Conservation (phyloP, 1,139 yeast species). For the Geotrichum reessii region DNA sequence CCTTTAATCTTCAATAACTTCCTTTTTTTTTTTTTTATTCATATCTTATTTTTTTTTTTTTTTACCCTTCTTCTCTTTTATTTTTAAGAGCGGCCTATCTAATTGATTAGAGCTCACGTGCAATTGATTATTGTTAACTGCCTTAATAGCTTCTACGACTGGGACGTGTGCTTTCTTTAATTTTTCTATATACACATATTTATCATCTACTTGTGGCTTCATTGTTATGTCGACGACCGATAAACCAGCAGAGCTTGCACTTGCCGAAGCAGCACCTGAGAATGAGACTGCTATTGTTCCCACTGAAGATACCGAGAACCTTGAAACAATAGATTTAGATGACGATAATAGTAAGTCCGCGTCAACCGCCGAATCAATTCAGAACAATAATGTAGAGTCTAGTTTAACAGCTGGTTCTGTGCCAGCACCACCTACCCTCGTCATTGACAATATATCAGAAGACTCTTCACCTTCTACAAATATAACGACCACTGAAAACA, state of each 20-base stretch:
- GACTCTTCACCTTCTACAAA: neutral
- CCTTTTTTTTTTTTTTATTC: neutral
- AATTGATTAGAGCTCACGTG: neutral
- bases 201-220: neutral
- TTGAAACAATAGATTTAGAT: neutral
- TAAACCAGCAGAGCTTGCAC: neutral
- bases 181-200: neutral
- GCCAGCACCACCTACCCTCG: neutral
- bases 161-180: neutral
- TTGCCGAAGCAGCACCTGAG: neutral
- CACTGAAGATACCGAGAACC: neutral
- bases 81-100: no score
- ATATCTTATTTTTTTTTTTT: neutral
- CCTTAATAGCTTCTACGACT: neutral
- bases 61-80: neutral
- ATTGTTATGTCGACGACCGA: neutral
- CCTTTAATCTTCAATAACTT: no score
- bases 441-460: neutral
- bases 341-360: neutral
- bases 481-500: neutral
- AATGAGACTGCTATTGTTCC: neutral
- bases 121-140: neutral
- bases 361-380: neutral
- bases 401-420: neutral
- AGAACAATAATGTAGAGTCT: neutral